Evolutionary conservation across 2,329 filamentous ascomycete genomes (phyloP).

Genomic region (Aspergillus jensenii): DNA sequence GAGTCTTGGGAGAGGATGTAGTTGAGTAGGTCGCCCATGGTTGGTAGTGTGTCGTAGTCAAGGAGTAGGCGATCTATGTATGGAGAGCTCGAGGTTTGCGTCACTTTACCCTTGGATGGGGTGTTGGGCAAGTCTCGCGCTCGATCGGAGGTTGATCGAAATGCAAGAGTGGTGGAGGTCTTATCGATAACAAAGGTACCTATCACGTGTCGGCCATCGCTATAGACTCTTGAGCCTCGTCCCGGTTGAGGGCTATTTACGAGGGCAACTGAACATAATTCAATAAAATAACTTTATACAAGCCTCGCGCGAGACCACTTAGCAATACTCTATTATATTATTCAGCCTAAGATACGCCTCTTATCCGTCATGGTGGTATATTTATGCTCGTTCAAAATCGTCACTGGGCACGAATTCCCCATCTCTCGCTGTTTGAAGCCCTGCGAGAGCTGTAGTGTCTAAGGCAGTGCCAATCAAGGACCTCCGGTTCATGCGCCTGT

Average conservation of each 20-base stretch:
- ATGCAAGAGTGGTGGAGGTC: neutral
- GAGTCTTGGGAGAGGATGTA: constrained; percentile 62
- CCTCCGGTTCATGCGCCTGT: constrained; percentile 53
- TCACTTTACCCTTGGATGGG: neutral
- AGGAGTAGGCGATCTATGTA: neutral
- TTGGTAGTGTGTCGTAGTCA: neutral
- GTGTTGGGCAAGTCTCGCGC: neutral
- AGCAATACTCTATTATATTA: constrained; percentile 21
- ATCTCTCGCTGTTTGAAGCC: constrained; percentile 30
- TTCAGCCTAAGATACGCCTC: constrained; percentile 19
- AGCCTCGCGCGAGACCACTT: constrained; percentile 6
- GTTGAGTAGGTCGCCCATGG: constrained; percentile 62
- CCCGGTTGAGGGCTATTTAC: too few relatives aligned
- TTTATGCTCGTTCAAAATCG: constrained; percentile 49
- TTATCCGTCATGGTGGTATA: constrained; percentile 10
- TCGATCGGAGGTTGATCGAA: neutral
- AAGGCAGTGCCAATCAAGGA: constrained; percentile 55
- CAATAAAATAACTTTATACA: neutral
- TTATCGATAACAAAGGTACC: constrained; percentile 6
- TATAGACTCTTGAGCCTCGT: too few relatives aligned
- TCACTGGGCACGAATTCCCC: constrained; percentile 39
- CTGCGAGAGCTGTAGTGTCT: constrained; percentile 53
- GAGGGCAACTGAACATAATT: too few relatives aligned
- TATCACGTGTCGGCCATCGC: constrained; percentile 1
- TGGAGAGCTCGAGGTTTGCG: neutral